phyloP scores from a whole-genome alignment of 169 alveolate genomes.

The Plasmodium billcollinsi region DNA sequence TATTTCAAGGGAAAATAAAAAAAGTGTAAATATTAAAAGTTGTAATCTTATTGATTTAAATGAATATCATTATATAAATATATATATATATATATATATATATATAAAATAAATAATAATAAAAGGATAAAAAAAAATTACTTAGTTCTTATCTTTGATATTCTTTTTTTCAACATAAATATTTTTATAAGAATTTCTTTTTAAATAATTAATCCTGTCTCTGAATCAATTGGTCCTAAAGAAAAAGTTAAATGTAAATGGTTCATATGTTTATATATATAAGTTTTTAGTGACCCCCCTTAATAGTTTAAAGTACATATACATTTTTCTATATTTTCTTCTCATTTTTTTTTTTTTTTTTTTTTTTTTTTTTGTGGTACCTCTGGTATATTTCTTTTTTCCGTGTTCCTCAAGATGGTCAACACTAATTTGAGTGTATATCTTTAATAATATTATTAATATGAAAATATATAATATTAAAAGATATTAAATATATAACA shows the following conservation, averaged over 20 bases:
- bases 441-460: too few species aligned
- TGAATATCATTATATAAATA: too few species aligned
- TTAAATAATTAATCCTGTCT: conserved; percentile 54
- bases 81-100: too few species aligned
- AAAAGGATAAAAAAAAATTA: background rate
- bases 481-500: background rate
- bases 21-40: too few species aligned
- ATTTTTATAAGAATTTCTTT: background rate
- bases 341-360: background rate
- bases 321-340: too few species aligned
- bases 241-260: background rate
- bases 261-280: background rate
- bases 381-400: background rate
- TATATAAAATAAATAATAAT: too few species aligned
- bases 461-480: too few species aligned
- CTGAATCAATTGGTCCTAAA: conserved; percentile 52
- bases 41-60: too few species aligned
- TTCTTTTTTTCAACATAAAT: conserved; percentile 2
- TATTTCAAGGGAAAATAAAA: too few species aligned
- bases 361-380: background rate
- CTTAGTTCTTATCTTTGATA: background rate
- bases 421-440: too few species aligned
- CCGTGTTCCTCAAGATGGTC: background rate
- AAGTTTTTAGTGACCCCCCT: background rate
- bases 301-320: too few species aligned